These are phyloP conservation scores for Termitomyces sp. DNA, from an alignment of 768 basidiomycete species.

Conservation along the genomic window DNA sequence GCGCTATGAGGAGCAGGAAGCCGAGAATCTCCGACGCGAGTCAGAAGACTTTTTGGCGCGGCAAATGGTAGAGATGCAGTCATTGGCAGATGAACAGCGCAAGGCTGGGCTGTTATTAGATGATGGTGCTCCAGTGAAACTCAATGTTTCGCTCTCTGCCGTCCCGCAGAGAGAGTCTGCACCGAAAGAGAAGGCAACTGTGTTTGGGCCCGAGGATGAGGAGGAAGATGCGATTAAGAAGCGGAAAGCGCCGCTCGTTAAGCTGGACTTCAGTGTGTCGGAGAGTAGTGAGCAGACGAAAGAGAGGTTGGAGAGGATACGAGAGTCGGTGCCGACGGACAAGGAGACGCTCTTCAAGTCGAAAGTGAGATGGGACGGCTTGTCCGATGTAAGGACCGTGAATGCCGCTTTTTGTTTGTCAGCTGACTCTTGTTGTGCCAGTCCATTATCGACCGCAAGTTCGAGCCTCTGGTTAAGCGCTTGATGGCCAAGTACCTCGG, in stretches of 20 bases:
- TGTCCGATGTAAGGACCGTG: constrained; percentile 66
- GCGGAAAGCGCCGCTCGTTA: constrained; percentile 81
- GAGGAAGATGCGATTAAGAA: constrained; percentile 84
- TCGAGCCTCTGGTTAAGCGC: constrained; percentile 78
- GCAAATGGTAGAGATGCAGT: constrained; percentile 96
- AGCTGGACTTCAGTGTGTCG: constrained; percentile 83
- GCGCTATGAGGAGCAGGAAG: constrained; percentile 77
- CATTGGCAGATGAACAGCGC: constrained; percentile 84
- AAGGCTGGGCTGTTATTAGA: constrained; percentile 88
- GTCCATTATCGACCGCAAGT: constrained; percentile 78
- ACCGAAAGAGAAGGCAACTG: constrained; percentile 50
- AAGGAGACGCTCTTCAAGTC: constrained; percentile 76
- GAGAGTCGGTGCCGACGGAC: constrained; percentile 67
- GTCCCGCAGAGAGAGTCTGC: constrained; percentile 35
- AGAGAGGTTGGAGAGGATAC: constrained; percentile 77
- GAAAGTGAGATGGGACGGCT: constrained; percentile 88
- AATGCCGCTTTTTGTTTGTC: neutral
- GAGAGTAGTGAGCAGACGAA: constrained; percentile 75
- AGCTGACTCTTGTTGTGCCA: constrained; percentile 26
- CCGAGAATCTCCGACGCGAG: constrained; percentile 81
- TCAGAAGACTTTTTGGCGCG: constrained; percentile 91
- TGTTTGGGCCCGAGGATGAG: constrained; percentile 79
- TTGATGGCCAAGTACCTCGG: constrained; percentile 86
- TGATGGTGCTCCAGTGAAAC: constrained; percentile 85
- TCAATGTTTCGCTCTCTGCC: constrained; percentile 69